A percentile compares a stretch with the other conserved stretches of the same genome.
These are phyloP conservation scores for Hymenoscyphus linearis DNA, from an alignment of 2,329 filamentous ascomycete species.

Conservation along the genomic window DNA sequence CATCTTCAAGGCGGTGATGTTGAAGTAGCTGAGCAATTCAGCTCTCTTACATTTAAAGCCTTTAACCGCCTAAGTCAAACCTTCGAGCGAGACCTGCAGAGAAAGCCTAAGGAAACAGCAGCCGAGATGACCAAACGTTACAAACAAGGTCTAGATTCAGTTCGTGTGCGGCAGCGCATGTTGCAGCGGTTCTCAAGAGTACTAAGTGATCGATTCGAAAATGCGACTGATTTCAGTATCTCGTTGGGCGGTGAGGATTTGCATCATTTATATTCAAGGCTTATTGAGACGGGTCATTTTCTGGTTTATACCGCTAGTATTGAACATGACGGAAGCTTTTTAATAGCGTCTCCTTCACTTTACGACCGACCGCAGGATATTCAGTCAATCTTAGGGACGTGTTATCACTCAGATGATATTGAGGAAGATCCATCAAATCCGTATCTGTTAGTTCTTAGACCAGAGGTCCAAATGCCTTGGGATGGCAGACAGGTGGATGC, in stretches of 20 bases:
- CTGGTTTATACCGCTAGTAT: slow-evolving; percentile 68
- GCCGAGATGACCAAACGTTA: slow-evolving; percentile 95
- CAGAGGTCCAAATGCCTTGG: slow-evolving; percentile 76
- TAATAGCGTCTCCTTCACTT: slow-evolving; percentile 80
- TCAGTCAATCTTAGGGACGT: slow-evolving; percentile 76
- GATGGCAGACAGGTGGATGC: slow-evolving; percentile 70
- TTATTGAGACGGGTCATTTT: slow-evolving; percentile 81
- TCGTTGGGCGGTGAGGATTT: slow-evolving; percentile 64
- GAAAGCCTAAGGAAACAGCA: slow-evolving; percentile 75
- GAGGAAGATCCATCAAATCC: slow-evolving; percentile 72
- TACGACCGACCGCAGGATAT: slow-evolving; percentile 74
- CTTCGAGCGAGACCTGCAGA: slow-evolving; percentile 86
- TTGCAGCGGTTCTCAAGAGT: slow-evolving; percentile 91
- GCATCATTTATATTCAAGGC: slow-evolving; percentile 71
- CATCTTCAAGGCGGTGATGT: slow-evolving; percentile 91
- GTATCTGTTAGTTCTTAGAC: slow-evolving; percentile 79
- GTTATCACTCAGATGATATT: slow-evolving; percentile 64
- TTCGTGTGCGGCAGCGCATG: slow-evolving; percentile 92
- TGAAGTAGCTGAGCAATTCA: slow-evolving; percentile 97
- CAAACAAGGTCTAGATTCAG: slow-evolving; percentile 91
- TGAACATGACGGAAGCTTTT: slow-evolving; percentile 70
- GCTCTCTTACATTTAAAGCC: slow-evolving; percentile 86
- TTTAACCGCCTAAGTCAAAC: slow-evolving; percentile 81
- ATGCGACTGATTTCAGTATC: slow-evolving; percentile 91
- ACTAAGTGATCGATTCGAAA: slow-evolving; percentile 89